Percentiles rank a stretch among this genome's conserved stretches.
These are phyloP conservation scores for Sanghuangporus weigelae DNA, from an alignment of 1,284 basidiomycete genomes.

Conservation along the genomic window DNA sequence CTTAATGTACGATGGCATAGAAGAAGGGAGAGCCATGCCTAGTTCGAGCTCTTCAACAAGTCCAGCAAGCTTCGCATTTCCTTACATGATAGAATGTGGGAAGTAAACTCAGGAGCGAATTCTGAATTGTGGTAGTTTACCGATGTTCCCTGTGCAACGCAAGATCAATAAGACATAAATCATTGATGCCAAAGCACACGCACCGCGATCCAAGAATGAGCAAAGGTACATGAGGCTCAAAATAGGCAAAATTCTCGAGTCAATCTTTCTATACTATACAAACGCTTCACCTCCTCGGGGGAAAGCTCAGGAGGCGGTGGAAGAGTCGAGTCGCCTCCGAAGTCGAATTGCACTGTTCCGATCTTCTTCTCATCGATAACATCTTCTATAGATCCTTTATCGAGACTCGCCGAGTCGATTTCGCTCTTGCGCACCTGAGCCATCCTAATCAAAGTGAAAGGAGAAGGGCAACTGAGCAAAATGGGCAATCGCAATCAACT, in stretches of 20 bases:
- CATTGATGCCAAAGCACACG: background rate
- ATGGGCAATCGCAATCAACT: background rate
- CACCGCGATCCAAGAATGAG: slow-evolving; percentile 40
- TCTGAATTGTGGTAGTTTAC: slow-evolving; percentile 25
- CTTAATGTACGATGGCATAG: too few species aligned
- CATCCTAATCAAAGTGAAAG: background rate
- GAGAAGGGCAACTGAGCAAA: background rate
- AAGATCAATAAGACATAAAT: slow-evolving; percentile 14
- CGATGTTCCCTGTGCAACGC: slow-evolving; percentile 45
- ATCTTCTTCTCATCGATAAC: background rate
- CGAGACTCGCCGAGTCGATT: background rate
- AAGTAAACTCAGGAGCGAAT: background rate
- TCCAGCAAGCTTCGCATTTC: slow-evolving; percentile 64
- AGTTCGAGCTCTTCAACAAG: slow-evolving; percentile 43
- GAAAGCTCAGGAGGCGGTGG: slow-evolving; percentile 44
- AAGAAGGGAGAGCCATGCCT: slow-evolving; percentile 26
- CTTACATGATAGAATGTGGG: slow-evolving; percentile 27
- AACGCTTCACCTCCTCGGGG: slow-evolving; percentile 44
- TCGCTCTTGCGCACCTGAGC: background rate
- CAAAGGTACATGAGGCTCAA: slow-evolving; percentile 60
- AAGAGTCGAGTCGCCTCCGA: slow-evolving; percentile 36
- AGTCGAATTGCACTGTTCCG: slow-evolving; percentile 26
- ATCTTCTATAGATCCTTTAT: slow-evolving; percentile 9
- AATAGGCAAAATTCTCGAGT: slow-evolving; percentile 59
- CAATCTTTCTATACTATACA: slow-evolving; percentile 68